Base-by-base conservation (phyloP, 192 early-diverging fungal species). In the Backusella westeae region DNA sequence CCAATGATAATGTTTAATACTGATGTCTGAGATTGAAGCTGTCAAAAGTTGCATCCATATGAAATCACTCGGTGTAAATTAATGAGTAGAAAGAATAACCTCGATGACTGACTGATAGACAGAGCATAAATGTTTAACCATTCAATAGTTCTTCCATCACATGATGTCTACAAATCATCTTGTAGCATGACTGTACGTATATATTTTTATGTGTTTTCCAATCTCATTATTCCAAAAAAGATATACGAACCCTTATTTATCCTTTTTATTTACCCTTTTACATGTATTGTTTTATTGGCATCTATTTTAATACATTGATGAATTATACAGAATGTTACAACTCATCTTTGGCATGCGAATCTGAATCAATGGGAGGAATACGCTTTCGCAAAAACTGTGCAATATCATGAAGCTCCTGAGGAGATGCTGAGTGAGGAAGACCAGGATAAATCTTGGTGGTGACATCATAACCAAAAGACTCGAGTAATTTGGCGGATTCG, bases 361-460 rank as follows among this genome's bases (percentile, higher is more conserved):
- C 5, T 21, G n/a, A 41, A 23, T 21, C 3, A 71, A 15, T 69
- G 34, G 38, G 26, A 36, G 72, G 72, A 42, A 74, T 71, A 19
- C 68, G 78, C 69, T 88, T 82, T 49, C 81, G 72, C 34, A 98
- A 74, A 77, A 95, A 96, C 19, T 75, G 59, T 32, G 85, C 78
- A 39, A 98, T 68, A 79, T 97, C 93, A 21, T 70, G 17, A 26
- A 96, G 49, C 79, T 98, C 97, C 8, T 94, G 80, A 26, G 78
- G 65, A 66, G 83, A 88, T 14, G 87, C 85, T 15, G 90, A 88
- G 75, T 98, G 97, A 19, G 85, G 89, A 93, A 98, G 93, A 67
- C 90, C 82, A n/a, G 77, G 65, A 83, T 98, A 98, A 5, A 88
- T 87, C 74, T 90, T 91, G 83, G 96, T 95, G 0, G 82, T 81